Conservation (phyloP, 1,284 basidiomycete genomes). For the Cutaneotrichosporon sp. region DNA sequence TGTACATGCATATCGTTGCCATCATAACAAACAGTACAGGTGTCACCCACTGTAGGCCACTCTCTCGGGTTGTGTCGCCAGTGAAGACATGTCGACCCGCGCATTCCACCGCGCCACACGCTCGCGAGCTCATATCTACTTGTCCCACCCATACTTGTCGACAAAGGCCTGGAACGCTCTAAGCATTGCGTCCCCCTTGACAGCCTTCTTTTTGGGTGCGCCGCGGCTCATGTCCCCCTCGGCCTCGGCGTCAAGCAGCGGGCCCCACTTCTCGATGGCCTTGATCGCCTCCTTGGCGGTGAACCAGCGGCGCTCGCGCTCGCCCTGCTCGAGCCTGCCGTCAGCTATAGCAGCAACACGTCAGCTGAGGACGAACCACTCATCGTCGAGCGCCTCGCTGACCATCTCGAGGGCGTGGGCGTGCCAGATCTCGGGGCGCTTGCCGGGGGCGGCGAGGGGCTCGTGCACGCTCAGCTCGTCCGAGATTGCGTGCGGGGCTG, state of each 20-base stretch:
- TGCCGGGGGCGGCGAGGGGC: background rate
- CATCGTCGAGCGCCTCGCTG: conserved; percentile 18
- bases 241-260: background rate
- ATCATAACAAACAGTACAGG: too few species aligned
- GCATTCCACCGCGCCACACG: too few species aligned
- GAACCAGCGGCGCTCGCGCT: conserved; percentile 40
- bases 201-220: conserved; percentile 36
- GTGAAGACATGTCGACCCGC: too few species aligned
- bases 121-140: conserved; percentile 3
- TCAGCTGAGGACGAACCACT: conserved; percentile 32
- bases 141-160: conserved; percentile 12
- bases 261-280: conserved; percentile 36
- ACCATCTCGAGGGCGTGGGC: conserved; percentile 32
- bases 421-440: conserved; percentile 33
- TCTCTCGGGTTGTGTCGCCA: too few species aligned
- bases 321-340: conserved; percentile 38
- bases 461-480: conserved; percentile 8
- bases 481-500: conserved; percentile 6
- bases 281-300: conserved; percentile 20
- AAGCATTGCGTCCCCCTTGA: conserved; percentile 42
- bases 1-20: too few species aligned
- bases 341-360: conserved; percentile 1
- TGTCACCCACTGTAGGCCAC: too few species aligned
- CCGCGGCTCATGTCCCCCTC: conserved; percentile 15
- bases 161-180: conserved; percentile 29